Conservation (phyloP, 2,329 filamentous ascomycete genomes). For the Cladophialophora chaetospira region DNA sequence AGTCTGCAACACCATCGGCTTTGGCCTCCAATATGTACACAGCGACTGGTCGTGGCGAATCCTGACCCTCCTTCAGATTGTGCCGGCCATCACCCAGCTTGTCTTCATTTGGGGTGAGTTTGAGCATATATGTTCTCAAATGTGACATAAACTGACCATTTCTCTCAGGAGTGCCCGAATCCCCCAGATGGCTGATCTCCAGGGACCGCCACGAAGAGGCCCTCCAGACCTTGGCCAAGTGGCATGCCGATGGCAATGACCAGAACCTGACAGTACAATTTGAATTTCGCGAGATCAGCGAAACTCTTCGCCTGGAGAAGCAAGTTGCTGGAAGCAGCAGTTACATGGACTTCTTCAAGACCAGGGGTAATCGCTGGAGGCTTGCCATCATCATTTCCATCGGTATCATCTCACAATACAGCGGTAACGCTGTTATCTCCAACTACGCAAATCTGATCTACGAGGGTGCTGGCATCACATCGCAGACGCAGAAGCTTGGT, state of each 20-base stretch:
- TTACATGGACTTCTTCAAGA: conserved; percentile 5
- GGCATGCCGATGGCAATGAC: conserved; percentile 2
- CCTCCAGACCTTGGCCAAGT: conserved; percentile 1
- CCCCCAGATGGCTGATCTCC: neutral
- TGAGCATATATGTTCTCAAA: neutral
- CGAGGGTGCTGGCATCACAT: neutral
- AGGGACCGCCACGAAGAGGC: neutral
- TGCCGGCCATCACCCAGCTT: neutral
- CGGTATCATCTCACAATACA: conserved; percentile 1
- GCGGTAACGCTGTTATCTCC: conserved; percentile 1
- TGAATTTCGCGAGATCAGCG: conserved; percentile 1
- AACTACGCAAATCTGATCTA: conserved; percentile 2
- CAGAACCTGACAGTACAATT: conserved; percentile 2
- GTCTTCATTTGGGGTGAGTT: conserved; percentile 2
- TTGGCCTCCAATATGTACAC: neutral
- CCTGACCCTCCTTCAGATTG: neutral
- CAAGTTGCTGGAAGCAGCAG: neutral
- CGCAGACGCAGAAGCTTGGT: conserved; percentile 6
- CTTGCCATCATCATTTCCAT: neutral
- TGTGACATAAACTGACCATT: neutral
- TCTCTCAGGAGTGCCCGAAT: conserved; percentile 1
- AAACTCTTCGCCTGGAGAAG: conserved; percentile 1
- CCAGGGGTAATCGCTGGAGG: conserved; percentile 1
- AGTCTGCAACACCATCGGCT: conserved; percentile 4
- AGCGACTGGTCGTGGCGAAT: conserved; percentile 6